These are phyloP conservation scores for Aureobasidium sp. DNA, from an alignment of 2,329 filamentous ascomycete species.

Conservation along the genomic window DNA sequence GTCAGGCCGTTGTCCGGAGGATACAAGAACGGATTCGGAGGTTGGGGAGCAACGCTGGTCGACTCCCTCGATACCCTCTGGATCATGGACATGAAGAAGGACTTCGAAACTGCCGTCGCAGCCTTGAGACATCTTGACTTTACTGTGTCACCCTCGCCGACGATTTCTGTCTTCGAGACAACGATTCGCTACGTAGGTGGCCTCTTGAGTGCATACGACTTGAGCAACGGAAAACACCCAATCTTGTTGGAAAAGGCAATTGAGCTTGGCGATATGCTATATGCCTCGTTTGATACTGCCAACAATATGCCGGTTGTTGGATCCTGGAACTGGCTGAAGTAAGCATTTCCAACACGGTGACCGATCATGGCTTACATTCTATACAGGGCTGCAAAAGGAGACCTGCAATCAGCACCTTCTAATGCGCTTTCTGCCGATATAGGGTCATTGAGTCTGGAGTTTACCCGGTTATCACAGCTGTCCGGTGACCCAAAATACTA, in stretches of 20 bases:
- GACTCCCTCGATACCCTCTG: slow-evolving; percentile 68
- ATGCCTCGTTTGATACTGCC: slow-evolving; percentile 59
- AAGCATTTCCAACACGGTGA: background rate
- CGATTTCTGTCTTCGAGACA: slow-evolving; percentile 62
- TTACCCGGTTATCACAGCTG: slow-evolving; percentile 56
- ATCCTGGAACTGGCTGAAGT: slow-evolving; percentile 46
- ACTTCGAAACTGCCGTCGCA: slow-evolving; percentile 56
- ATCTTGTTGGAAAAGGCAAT: slow-evolving; percentile 53
- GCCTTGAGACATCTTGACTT: slow-evolving; percentile 55
- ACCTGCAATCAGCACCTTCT: slow-evolving; percentile 23
- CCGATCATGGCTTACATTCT: background rate
- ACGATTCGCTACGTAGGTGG: slow-evolving; percentile 65
- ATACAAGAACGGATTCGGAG: slow-evolving; percentile 74
- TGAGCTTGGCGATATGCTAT: slow-evolving; percentile 56
- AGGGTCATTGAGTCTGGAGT: slow-evolving; percentile 53
- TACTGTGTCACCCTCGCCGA: slow-evolving; percentile 37
- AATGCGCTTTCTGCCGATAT: slow-evolving; percentile 41
- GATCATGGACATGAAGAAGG: slow-evolving; percentile 59
- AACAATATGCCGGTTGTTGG: slow-evolving; percentile 57
- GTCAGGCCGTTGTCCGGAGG: slow-evolving; percentile 56
- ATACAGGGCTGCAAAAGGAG: slow-evolving; percentile 15
- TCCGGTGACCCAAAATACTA: slow-evolving; percentile 54
- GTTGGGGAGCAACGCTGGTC: slow-evolving; percentile 83
- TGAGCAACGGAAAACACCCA: slow-evolving; percentile 47
- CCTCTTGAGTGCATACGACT: slow-evolving; percentile 60